These are phyloP conservation scores for Plasmodium chabaudi DNA, from an alignment of 169 alveolate species.

Conservation along the genomic window DNA sequence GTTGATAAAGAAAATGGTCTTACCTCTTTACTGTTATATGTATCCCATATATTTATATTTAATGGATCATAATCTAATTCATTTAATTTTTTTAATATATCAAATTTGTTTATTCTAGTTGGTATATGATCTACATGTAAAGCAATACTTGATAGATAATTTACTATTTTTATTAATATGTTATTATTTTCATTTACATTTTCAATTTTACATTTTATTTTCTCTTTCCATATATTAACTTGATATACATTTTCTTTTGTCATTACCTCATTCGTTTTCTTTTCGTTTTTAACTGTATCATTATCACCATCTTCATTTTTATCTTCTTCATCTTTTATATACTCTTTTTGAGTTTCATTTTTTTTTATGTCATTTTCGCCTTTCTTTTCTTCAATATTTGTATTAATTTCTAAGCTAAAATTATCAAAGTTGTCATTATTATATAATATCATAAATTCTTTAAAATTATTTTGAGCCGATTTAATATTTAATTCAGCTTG, in stretches of 20 bases:
- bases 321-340: constrained; percentile 1
- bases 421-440: constrained; percentile 56
- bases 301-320: background rate
- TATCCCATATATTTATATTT: constrained; percentile 71
- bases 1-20: constrained; percentile 32
- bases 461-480: constrained; percentile 60
- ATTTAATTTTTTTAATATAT: constrained; percentile 32
- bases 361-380: background rate
- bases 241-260: constrained; percentile 11
- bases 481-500: constrained; percentile 35
- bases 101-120: constrained; percentile 37
- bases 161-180: constrained; percentile 43
- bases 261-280: background rate
- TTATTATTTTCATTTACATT: constrained; percentile 54
- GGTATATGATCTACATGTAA: constrained; percentile 49
- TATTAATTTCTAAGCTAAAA: constrained; percentile 54
- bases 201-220: constrained; percentile 71
- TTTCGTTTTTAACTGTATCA: background rate
- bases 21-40: constrained; percentile 19
- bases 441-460: constrained; percentile 59
- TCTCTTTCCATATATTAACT: constrained; percentile 53
- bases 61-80: constrained; percentile 13
- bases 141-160: constrained; percentile 23
- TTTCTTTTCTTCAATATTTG: constrained; percentile 18
- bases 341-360: background rate